Base-by-base conservation (phyloP, 108 stramenopile species). In the Cyclotella choctawhatcheeana region DNA sequence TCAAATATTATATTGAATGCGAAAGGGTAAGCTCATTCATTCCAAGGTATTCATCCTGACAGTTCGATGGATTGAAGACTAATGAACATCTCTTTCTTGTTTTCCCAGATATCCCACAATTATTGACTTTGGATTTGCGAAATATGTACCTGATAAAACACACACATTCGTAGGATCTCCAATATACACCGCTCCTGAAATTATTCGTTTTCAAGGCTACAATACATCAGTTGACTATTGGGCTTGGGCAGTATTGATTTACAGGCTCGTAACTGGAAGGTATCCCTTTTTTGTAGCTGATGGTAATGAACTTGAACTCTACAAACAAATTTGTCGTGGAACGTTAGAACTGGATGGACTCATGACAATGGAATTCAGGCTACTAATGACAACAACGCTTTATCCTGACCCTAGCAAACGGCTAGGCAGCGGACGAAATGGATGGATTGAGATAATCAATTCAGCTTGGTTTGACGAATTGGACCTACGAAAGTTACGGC, bases 41-140 rank as follows among this genome's bases (percentile, higher is more conserved):
- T n/a, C n/a, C n/a, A n/a, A n/a, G n/a, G n/a, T n/a, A n/a, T n/a
- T n/a, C n/a, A n/a, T n/a, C n/a, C n/a, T n/a, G n/a, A n/a, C n/a
- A n/a, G n/a, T n/a, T n/a, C n/a, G n/a, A n/a, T n/a, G n/a, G n/a
- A n/a, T n/a, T n/a, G n/a, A n/a, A n/a, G n/a, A n/a, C n/a, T n/a
- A n/a, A n/a, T n/a, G n/a, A n/a, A n/a, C n/a, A n/a, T n/a, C n/a
- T n/a, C n/a, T n/a, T n/a, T n/a, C n/a, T n/a, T n/a, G n/a, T n/a
- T n/a, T n/a, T n/a, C n/a, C n/a, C n/a, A n/a, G n/a, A n/a, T 91
- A 88, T 58, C 76, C 86, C n/a, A 84, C 85, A 21, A 25, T 91
- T 0, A 83, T 89, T 29, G 90, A 91, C 80, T 74, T 94, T 34
- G 93, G 92, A 35, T 88, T 93, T 58, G 89, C 69, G 0, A 70